Evolutionary conservation across 148 eudicot genomes (phyloP).

Genomic region (Persicaria tinctoria): DNA sequence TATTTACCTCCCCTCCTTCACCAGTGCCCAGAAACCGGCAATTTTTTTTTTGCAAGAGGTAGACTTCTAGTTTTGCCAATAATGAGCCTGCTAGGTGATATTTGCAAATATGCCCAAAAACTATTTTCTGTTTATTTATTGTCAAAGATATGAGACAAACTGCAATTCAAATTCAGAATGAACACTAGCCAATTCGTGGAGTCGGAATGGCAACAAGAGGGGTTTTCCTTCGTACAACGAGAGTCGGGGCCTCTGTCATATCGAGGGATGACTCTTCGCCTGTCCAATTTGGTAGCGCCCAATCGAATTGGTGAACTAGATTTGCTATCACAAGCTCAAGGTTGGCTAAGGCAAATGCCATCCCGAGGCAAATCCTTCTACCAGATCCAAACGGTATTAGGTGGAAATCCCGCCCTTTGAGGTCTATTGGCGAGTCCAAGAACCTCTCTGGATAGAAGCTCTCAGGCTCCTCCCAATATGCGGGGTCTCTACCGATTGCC

Average conservation of each 20-base stretch:
- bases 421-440: constrained; percentile 2
- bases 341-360: neutral
- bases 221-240: too few relatives aligned
- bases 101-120: too few relatives aligned
- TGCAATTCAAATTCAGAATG: too few relatives aligned
- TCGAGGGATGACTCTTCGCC: constrained; percentile 17
- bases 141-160: too few relatives aligned
- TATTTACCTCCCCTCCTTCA: too few relatives aligned
- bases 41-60: too few relatives aligned
- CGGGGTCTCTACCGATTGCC: constrained; percentile 9
- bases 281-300: constrained; percentile 9
- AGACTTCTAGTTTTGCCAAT: too few relatives aligned
- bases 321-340: constrained; percentile 15
- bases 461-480: constrained; percentile 8
- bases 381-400: constrained; percentile 13
- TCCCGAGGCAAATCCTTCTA: constrained; percentile 8
- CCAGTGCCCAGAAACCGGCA: too few relatives aligned
- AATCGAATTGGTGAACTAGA: constrained; percentile 13
- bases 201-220: too few relatives aligned
- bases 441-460: constrained; percentile 11
- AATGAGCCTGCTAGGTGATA: too few relatives aligned
- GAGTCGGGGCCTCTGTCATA: constrained; percentile 27
- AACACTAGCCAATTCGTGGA: too few relatives aligned
- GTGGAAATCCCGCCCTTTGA: neutral
- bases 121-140: too few relatives aligned